Evolutionary conservation across 495 filamentous ascomycete genomes (phyloP).

Genomic region (Penicillium salamii): DNA sequence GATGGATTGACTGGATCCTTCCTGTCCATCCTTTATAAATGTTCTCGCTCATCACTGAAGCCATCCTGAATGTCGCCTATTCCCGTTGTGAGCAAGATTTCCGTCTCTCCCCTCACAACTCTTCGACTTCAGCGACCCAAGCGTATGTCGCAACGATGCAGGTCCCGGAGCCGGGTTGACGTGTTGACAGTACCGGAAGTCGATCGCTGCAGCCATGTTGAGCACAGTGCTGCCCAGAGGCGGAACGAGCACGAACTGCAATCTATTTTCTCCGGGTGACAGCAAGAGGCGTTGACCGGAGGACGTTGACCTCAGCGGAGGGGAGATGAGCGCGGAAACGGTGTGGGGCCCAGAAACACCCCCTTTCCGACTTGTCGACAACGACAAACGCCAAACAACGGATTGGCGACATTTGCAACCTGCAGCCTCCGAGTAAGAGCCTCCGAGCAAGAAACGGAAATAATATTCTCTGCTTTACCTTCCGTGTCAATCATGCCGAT

Average conservation of each 20-base stretch:
- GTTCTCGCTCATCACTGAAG: neutral
- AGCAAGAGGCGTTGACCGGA: no score
- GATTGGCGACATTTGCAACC: neutral
- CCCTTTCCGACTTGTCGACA: no score
- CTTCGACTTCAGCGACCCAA: no score
- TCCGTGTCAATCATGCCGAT: no score
- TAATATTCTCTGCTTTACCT: no score
- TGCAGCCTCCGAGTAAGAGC: neutral
- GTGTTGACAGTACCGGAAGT: no score
- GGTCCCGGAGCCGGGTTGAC: neutral
- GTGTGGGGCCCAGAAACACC: neutral
- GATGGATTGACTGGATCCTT: neutral
- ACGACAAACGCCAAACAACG: neutral
- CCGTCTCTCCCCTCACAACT: neutral
- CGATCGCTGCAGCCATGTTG: no score
- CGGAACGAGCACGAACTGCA: no score
- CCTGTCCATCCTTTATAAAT: neutral
- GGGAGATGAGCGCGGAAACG: neutral
- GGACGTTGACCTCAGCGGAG: neutral
- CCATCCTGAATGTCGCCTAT: neutral
- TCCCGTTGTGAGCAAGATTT: neutral
- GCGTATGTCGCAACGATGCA: neutral
- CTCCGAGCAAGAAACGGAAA: no score
- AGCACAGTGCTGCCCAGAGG: no score
- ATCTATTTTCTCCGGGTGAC: no score